Percentiles rank a stretch among this genome's conserved stretches.
Evolutionary conservation across 2,329 filamentous ascomycete species (phyloP).

Genomic region (Neobulgaria alba): DNA sequence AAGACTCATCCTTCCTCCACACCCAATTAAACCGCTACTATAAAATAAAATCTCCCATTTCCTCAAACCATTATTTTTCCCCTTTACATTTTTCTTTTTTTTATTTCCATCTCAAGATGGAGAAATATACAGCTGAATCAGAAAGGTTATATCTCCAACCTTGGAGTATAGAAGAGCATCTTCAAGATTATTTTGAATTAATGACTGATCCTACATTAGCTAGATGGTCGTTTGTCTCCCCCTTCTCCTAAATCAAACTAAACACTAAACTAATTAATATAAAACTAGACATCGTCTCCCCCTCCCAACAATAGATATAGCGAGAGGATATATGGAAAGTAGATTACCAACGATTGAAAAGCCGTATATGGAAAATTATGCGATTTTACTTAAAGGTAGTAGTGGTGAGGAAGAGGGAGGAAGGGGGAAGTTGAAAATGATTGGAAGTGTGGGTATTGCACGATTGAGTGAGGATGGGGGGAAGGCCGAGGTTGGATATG

Average conservation of each 20-base stretch:
- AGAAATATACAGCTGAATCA: conserved; percentile 9
- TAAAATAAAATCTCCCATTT: too few relatives aligned
- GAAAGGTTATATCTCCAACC: conserved; percentile 12
- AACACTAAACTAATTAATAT: too few relatives aligned
- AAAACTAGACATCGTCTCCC: neutral
- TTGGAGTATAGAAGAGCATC: conserved; percentile 10
- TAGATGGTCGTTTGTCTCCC: conserved; percentile 10
- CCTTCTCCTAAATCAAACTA: too few relatives aligned
- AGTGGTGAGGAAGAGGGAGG: neutral
- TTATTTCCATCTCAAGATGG: neutral
- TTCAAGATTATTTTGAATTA: conserved; percentile 9
- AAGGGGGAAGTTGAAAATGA: neutral
- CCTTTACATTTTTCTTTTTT: too few relatives aligned
- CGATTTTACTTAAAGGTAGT: conserved; percentile 8
- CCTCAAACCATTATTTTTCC: too few relatives aligned
- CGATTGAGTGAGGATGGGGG: conserved; percentile 8
- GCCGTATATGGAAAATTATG: conserved; percentile 11
- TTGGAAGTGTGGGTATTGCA: neutral
- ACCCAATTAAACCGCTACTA: too few relatives aligned
- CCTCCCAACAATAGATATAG: neutral
- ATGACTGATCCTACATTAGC: conserved; percentile 4
- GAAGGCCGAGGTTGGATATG: conserved; percentile 11
- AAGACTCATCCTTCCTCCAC: too few relatives aligned
- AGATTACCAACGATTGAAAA: conserved; percentile 3
- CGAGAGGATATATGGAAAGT: neutral